Evolutionary conservation across 345 rosid genomes (phyloP).

Genomic region (Citrus reticulata): DNA sequence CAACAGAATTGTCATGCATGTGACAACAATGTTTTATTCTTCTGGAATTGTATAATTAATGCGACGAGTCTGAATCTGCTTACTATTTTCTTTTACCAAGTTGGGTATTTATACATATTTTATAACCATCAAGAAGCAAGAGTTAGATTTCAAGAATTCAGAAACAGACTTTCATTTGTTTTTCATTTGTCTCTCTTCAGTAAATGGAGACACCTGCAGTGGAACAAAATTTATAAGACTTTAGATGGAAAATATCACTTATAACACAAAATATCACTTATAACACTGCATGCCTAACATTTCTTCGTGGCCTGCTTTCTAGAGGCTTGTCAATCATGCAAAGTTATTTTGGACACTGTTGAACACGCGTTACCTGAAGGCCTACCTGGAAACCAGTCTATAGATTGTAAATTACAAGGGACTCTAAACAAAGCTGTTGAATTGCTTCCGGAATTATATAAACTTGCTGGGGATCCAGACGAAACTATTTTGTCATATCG

Average conservation of each 20-base stretch:
- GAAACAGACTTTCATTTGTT: neutral
- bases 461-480: conserved; percentile 49
- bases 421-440: conserved; percentile 58
- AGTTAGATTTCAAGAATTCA: neutral
- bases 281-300: neutral
- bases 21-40: neutral
- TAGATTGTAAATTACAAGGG: conserved; percentile 51
- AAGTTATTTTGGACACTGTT: conserved; percentile 55
- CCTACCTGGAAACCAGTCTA: conserved; percentile 45
- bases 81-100: neutral
- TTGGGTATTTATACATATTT: neutral
- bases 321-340: conserved; percentile 76
- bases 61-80: neutral
- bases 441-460: conserved; percentile 73
- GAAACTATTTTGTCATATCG: conserved; percentile 60
- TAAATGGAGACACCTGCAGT: neutral
- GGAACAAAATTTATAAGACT: neutral
- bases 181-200: neutral
- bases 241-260: neutral
- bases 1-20: neutral
- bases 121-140: neutral
- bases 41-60: neutral
- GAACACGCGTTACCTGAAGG: conserved; percentile 76
- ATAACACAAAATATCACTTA: neutral
- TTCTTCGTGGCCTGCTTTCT: conserved; percentile 23